Evolutionary conservation across 2,329 filamentous ascomycete species (phyloP).

Genomic region (Diatrype stigma): DNA sequence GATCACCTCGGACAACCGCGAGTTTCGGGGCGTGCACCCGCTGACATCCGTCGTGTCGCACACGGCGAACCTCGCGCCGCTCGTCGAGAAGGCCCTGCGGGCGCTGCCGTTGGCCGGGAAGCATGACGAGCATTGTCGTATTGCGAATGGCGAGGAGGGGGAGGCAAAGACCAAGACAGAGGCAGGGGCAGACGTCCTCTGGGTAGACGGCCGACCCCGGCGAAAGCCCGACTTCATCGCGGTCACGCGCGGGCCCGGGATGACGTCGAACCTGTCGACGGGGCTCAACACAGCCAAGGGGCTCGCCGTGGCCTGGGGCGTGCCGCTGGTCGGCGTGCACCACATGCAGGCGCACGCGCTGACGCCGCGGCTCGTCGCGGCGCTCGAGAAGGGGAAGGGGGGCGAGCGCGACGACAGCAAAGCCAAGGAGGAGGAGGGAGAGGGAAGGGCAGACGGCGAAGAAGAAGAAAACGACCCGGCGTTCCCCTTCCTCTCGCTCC

Average conservation of each 20-base stretch:
- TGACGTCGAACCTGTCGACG: constrained; percentile 71
- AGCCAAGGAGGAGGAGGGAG: constrained; percentile 9
- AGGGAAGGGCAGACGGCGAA: constrained; percentile 1
- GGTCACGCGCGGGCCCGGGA: constrained; percentile 86
- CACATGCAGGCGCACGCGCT: constrained; percentile 98
- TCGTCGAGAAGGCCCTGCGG: constrained; percentile 62
- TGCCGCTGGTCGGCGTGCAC: constrained; percentile 81
- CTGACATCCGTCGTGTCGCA: constrained; percentile 72
- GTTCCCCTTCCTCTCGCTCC: constrained; percentile 83
- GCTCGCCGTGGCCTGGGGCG: constrained; percentile 74
- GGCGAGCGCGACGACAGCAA: background rate
- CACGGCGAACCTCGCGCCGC: constrained; percentile 61
- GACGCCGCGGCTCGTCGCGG: constrained; percentile 72
- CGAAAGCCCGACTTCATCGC: constrained; percentile 76
- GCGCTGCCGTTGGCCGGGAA: constrained; percentile 38
- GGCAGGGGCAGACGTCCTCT: constrained; percentile 12
- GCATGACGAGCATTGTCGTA: background rate
- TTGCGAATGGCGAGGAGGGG: background rate
- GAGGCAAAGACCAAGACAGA: constrained; percentile 11
- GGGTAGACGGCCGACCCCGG: constrained; percentile 26
- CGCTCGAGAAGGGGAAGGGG: constrained; percentile 40
- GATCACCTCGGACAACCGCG: constrained; percentile 73
- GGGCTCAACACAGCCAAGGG: constrained; percentile 86
- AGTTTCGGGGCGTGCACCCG: constrained; percentile 76
- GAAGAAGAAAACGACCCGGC: constrained; percentile 33